Evolutionary conservation across 768 basidiomycete species (phyloP), one percentile per base, ranked within the genome.

Genomic region (Phaeolepiota aurea): DNA sequence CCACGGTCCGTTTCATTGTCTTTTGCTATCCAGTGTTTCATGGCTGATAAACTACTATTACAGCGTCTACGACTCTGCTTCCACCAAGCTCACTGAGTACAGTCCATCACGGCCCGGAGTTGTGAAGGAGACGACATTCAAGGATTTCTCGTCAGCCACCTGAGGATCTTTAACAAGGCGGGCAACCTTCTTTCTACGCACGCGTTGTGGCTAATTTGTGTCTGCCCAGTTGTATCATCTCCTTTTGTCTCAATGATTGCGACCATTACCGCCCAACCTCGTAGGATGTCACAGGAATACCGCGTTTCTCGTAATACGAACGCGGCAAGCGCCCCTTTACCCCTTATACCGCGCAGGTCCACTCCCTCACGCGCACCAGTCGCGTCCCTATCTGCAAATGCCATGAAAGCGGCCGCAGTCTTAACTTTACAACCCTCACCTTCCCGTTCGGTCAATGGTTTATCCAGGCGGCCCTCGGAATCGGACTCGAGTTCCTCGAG

Each of bases 271-370:
- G 44, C 56, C 5, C 59, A 61, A 31, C 52, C 59, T 16, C 56
- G 59, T 42, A 57, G 57, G 51, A 63, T 64, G 61, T 57, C 61
- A 5, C 57, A 58, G 46, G 54, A 65, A 44, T 53, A 55, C 41
- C 51, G 53, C 21, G 51, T 60, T 45, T 51, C 65, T 35, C 62
- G 61, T 35, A 54, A 62, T 43, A 61, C 75, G 31, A 84, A 79
- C 56, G 58, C 66, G 20, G 77, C 82, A 21, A 70, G 74, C 2
- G 63, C 64, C 5, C 72, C 81, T 41, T 71, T 83, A n/a, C 81
- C 82, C 12, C 63, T 72, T 38, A 67, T 84, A 39, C 79, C 84
- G 25, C 72, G 79, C 40, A 65, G 80, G 36, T 55, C 53, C 23
- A 53, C 64, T 3, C 55, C 59, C 38, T 57, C 53, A 22, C 37